Base-by-base conservation (phyloP, 768 basidiomycete genomes). In the Suillus lakei region DNA sequence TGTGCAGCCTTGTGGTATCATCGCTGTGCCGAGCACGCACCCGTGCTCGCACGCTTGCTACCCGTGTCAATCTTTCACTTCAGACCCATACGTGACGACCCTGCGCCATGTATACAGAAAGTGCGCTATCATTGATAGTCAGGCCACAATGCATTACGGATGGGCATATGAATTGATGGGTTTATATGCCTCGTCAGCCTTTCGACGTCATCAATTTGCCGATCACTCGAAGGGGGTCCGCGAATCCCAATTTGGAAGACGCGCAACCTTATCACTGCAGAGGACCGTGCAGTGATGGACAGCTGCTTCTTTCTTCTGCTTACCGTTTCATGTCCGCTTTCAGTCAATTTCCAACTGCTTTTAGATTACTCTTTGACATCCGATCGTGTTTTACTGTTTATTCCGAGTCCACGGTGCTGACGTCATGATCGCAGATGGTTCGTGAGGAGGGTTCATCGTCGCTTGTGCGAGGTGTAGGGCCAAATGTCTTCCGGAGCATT, bases 401-500 rank as follows among this genome's bases (percentile, higher is more conserved):
- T 21, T 55, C 8, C 36, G 28, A 39, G 12, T 55, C 23, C 10
- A 13, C 34, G 12, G 43, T 51, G 41, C 60, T 18, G 15, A 34
- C 39, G 13, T 38, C 36, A 28, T 44, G 32, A 60, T 60, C 39
- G 16, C 63, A 93, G 90, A 96, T 97, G 92, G 86, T 95, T 13
- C 85, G 88, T 1, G 94, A 96, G 75, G 95, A 97, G 77, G 95
- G 95, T 5, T 67, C 81, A 18, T 90, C 90, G 0, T 91, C 92
- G 0, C 86, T 95, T 59, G 80, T 76, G 21, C 88, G 95, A 36
- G 95, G 95, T 28, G 83, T 92, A 5, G 88, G 85, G 4, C 95
- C 95, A 0, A 97, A 97, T 70, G 88, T 95, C 7, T 90, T 95
- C 75, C 86, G 95, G 74, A 91, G 94, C 1, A 72, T 95, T 16